Base-by-base conservation (phyloP, 306 rosid genomes). In the Abrus pulchellus region DNA sequence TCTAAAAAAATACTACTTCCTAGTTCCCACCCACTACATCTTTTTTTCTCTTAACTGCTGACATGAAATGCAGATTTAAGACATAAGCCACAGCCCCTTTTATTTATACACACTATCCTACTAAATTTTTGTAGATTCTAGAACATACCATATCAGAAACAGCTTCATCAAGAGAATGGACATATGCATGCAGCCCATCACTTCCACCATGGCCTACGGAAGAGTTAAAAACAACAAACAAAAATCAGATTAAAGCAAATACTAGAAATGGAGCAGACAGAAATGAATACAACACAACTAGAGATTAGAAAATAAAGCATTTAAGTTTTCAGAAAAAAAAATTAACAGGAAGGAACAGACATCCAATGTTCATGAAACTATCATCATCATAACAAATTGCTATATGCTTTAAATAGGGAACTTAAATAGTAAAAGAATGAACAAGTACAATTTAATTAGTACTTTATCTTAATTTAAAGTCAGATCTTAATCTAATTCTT, bases 161-260 rank as follows among this genome's bases (percentile, higher is more conserved):
- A 52, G 94, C 98, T 74, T 93, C 90, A 71, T 95, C 98, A 9
- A 95, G 92, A 82, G 98, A 95, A 84, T 87, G 91, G 74, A 95
- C 99, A 84, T 89, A 95, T 30, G 81, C 97, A 88, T 93, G 99
- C 77, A 95, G 80, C 14, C 97, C 99, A 78, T 95, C 99, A 73
- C 92, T 95, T 61, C 98, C 99, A 75, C 99, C 99, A 53, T 95
- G 99, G 40, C 99, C 99, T 95, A 54, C 5, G 3, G 32, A 70
- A 36, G 60, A 27, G 52, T 53, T 20, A 63, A 33, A 2, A 5
- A 75, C 45, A 44, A 40, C 30, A 64, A 71, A 76, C 2, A n/a
- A 48, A 63, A 59, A 30, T 48, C 30, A 44, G 48, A 48, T 41
- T 73, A 79, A 40, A 84, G 27, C 60, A 56, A 10, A 62, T 74